Base-by-base conservation (phyloP, 495 filamentous ascomycete genomes). In the Xylaria longipes region DNA sequence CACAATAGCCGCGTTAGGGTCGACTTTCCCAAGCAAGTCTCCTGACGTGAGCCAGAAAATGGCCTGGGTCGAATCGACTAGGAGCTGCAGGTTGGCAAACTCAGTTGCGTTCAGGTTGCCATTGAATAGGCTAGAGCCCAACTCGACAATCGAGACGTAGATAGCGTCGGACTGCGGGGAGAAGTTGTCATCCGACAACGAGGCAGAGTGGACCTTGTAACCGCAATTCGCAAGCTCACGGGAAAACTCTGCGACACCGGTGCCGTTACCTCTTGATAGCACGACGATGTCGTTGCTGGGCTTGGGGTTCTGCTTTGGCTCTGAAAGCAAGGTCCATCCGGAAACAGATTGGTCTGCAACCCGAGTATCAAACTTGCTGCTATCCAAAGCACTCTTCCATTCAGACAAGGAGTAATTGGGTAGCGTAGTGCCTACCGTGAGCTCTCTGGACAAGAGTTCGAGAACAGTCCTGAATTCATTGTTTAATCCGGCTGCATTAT, bases 21-120 rank as follows among this genome's bases (percentile, higher is more conserved):
- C 31, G 15, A 60, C 56, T 15, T 60, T n/a, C 9, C 56, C 56
- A 33, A 60, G 56, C 29, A 60, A n/a, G 56, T 60, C 56, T 33
- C 56, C 56, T 6, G 56, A 60, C 3, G 56, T 60, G 17, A 60
- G 56, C 56, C 56, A 60, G 56, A 60, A 60, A n/a, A 60, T 60
- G 11, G 56, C 56, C 56, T 60, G 56, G 14, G 56, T 60, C 14
- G 56, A 60, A 5, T 60, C 56, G 27, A 15, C 56, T n/a, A 60
- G 56, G 12, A 31, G 56, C 31, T 60, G 56, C 31, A 60, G 31
- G 31, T 60, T 60, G 56, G 56, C 7, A 60, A 60, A 60, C 31
- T 60, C 56, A 14, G 56, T 60, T 31, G 56, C 56, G 31, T 37
- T 60, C 22, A 60, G 31, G 17, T 60, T 60, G 17, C 56, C 56